A percentile compares a stretch with the other conserved stretches of the same genome.
phyloP scores from a whole-genome alignment of 1,284 basidiomycete species.

The Naganishia sp. region DNA sequence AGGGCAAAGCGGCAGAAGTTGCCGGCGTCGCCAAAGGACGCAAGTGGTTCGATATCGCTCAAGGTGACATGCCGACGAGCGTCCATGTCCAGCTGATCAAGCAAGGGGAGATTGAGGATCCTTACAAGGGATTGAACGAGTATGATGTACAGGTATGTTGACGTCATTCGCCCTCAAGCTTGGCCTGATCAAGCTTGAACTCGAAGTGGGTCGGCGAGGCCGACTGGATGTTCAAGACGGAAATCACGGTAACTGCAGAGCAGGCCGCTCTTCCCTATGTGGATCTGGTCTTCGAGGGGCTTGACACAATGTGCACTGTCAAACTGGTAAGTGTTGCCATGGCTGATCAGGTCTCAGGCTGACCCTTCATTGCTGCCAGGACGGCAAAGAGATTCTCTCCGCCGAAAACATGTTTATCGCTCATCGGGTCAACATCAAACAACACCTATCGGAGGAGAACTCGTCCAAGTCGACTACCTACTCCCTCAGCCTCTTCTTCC shows the following conservation, averaged over 20 bases:
- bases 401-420: constrained; percentile 76
- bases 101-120: constrained; percentile 72
- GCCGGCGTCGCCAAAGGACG: neutral
- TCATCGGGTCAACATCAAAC: constrained; percentile 65
- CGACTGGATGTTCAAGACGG: constrained; percentile 78
- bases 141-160: constrained; percentile 76
- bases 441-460: constrained; percentile 39
- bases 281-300: constrained; percentile 80
- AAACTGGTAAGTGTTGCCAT: constrained; percentile 60
- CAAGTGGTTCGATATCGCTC: constrained; percentile 30
- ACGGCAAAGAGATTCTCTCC: constrained; percentile 67
- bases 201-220: constrained; percentile 70
- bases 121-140: constrained; percentile 72
- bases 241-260: constrained; percentile 60
- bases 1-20: neutral
- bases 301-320: constrained; percentile 79
- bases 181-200: neutral
- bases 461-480: constrained; percentile 45
- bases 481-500: constrained; percentile 68
- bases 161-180: constrained; percentile 32
- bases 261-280: constrained; percentile 59
- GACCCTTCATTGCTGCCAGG: constrained; percentile 56
- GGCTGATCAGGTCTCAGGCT: too few species aligned
- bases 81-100: constrained; percentile 81
- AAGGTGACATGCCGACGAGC: constrained; percentile 66